Evolutionary conservation across 1,284 basidiomycete species (phyloP).

Genomic region (Tremellales sp.): DNA sequence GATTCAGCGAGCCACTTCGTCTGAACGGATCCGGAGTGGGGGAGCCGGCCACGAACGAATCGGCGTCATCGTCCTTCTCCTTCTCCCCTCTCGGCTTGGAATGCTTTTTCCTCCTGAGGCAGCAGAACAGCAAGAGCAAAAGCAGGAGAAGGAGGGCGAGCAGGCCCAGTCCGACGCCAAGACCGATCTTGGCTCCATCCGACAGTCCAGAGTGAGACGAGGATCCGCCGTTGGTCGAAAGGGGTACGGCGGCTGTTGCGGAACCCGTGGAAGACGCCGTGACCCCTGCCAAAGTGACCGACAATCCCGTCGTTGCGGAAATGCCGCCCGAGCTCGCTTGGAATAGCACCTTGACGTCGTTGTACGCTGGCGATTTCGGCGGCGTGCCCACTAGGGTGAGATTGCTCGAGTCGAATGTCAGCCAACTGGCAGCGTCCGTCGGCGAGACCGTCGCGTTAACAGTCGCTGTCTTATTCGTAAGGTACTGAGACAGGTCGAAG

Average conservation of each 20-base stretch:
- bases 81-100: constrained; percentile 11
- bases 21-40: constrained; percentile 30
- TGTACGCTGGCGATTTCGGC: constrained; percentile 30
- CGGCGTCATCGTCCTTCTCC: constrained; percentile 27
- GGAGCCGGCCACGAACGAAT: constrained; percentile 35
- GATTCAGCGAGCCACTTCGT: constrained; percentile 17
- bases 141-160: constrained; percentile 35
- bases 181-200: constrained; percentile 41
- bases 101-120: constrained; percentile 33
- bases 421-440: constrained; percentile 44
- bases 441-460: constrained; percentile 38
- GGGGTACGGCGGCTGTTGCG: constrained; percentile 9
- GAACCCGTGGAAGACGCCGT: constrained; percentile 20
- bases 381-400: constrained; percentile 42
- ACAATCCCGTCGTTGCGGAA: constrained; percentile 28
- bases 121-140: constrained; percentile 42
- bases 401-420: constrained; percentile 43
- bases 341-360: constrained; percentile 37
- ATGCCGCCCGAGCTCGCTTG: constrained; percentile 22
- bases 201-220: constrained; percentile 39
- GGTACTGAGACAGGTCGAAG: constrained; percentile 35
- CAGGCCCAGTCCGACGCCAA: constrained; percentile 45
- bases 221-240: constrained; percentile 2
- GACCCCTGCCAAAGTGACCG: constrained; percentile 6
- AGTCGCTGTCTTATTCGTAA: constrained; percentile 29